Evolutionary conservation across 1,284 basidiomycete species (phyloP).

Genomic region (Cutaneotrichosporon dermatis): DNA sequence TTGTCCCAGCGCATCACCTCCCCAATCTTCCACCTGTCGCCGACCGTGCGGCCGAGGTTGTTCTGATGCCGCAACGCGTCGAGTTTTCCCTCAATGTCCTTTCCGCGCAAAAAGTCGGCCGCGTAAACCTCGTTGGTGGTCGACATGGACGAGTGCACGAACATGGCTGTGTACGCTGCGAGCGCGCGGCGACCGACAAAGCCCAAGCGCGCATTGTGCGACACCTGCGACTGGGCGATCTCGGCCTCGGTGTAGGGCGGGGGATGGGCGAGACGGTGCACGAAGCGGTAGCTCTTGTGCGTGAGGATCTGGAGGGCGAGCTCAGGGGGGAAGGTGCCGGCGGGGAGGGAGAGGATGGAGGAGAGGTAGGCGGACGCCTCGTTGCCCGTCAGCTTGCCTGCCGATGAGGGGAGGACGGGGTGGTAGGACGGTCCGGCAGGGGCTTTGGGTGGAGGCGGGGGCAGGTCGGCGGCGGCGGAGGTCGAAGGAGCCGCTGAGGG

Average conservation of each 20-base stretch:
- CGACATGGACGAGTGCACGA: slow-evolving; percentile 35
- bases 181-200: slow-evolving; percentile 47
- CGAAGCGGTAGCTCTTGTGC: slow-evolving; percentile 47
- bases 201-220: slow-evolving; percentile 42
- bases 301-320: slow-evolving; percentile 47
- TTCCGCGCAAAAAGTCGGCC: slow-evolving; percentile 10
- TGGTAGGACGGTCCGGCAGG: not conserved
- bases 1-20: slow-evolving; percentile 44
- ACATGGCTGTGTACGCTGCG: slow-evolving; percentile 40
- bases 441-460: not conserved
- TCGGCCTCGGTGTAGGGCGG: slow-evolving; percentile 16
- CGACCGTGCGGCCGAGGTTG: slow-evolving; percentile 42
- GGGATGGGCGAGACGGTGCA: slow-evolving; percentile 29
- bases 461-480: not conserved
- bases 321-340: slow-evolving; percentile 36
- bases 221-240: slow-evolving; percentile 12
- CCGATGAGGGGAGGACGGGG: not conserved
- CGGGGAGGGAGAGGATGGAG: slow-evolving; percentile 34
- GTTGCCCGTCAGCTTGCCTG: slow-evolving; percentile 12
- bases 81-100: slow-evolving; percentile 31
- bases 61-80: slow-evolving; percentile 33
- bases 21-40: slow-evolving; percentile 35
- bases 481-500: not conserved
- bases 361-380: slow-evolving; percentile 38
- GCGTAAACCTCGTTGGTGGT: not conserved